Percentiles rank a stretch among this genome's conserved stretches.
phyloP scores from a whole-genome alignment of 2,329 filamentous ascomycete genomes.

The Claviceps capensis region DNA sequence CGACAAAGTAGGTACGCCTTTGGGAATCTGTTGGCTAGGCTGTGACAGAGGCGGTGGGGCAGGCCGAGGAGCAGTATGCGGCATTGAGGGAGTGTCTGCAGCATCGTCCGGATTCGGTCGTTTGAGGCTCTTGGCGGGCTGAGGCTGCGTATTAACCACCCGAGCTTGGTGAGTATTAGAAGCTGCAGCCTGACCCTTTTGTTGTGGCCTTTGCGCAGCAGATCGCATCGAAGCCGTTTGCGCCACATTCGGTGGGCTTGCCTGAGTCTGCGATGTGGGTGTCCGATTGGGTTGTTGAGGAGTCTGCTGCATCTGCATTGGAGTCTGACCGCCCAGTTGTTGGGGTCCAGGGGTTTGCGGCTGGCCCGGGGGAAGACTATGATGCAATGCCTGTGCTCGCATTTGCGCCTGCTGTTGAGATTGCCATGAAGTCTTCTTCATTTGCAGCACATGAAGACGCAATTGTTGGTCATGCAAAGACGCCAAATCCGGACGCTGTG shows the following conservation, averaged over 20 bases:
- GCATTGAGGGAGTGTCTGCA: conserved; percentile 14
- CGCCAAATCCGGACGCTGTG: conserved; percentile 12
- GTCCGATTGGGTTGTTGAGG: conserved; percentile 32
- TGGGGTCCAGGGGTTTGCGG: conserved; percentile 9
- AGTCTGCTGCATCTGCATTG: conserved; percentile 29
- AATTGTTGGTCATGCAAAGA: conserved; percentile 21
- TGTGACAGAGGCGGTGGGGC: conserved; percentile 13
- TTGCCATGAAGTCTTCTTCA: conserved; percentile 20
- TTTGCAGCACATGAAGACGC: conserved; percentile 16
- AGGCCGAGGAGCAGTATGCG: conserved; percentile 12
- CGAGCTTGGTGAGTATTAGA: conserved; percentile 10
- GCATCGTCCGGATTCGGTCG: conserved; percentile 34
- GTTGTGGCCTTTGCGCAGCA: conserved; percentile 17
- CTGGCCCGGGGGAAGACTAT: conserved; percentile 11
- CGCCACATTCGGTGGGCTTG: conserved; percentile 28
- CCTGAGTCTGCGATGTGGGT: conserved; percentile 24
- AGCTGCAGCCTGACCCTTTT: conserved; percentile 12
- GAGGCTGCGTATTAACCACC: conserved; percentile 10
- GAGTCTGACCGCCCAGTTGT: conserved; percentile 7
- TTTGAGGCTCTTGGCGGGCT: conserved; percentile 32
- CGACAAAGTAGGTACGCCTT: conserved; percentile 13
- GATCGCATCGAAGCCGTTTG: conserved; percentile 22
- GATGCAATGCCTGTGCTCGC: conserved; percentile 9
- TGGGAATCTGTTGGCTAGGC: conserved; percentile 11
- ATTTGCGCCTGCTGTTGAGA: conserved; percentile 16